Conservation (phyloP, 768 basidiomycete species). For the Trametes meyenii region DNA sequence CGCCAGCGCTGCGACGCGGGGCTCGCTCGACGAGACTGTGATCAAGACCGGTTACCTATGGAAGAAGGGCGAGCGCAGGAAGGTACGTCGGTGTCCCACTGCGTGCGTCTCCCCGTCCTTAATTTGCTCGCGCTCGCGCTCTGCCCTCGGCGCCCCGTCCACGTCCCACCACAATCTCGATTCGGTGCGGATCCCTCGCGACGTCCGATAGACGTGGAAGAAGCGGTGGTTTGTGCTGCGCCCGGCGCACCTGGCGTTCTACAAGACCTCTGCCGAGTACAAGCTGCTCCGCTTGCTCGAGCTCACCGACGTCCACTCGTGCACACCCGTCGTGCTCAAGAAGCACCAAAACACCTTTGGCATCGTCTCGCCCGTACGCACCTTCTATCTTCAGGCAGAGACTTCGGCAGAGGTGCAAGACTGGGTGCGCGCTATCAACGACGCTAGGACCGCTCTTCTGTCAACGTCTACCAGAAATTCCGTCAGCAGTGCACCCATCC, state of each 20-base stretch:
- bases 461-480: slow-evolving; percentile 65
- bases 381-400: slow-evolving; percentile 88
- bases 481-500: slow-evolving; percentile 50
- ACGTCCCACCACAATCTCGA: slow-evolving; percentile 12
- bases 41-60: slow-evolving; percentile 92
- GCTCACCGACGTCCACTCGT: slow-evolving; percentile 86
- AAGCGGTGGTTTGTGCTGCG: slow-evolving; percentile 98
- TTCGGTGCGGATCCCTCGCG: slow-evolving; percentile 11
- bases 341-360: slow-evolving; percentile 89
- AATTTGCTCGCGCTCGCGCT: slow-evolving; percentile 12
- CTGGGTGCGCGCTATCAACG: slow-evolving; percentile 86
- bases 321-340: slow-evolving; percentile 85
- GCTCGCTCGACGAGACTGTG: slow-evolving; percentile 50
- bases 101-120: slow-evolving; percentile 7
- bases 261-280: slow-evolving; percentile 96
- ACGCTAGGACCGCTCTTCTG: slow-evolving; percentile 65
- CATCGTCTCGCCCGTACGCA: slow-evolving; percentile 86
- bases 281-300: slow-evolving; percentile 87
- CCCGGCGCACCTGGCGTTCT: slow-evolving; percentile 90
- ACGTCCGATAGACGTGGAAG: slow-evolving; percentile 83
- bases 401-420: slow-evolving; percentile 69
- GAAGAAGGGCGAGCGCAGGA: slow-evolving; percentile 97
- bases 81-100: slow-evolving; percentile 57
- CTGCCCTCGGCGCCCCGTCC: slow-evolving; percentile 14
- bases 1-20: slow-evolving; percentile 37